Evolutionary conservation across 352 stramenopile species (phyloP).

Genomic region (Phytophthora parvispora): DNA sequence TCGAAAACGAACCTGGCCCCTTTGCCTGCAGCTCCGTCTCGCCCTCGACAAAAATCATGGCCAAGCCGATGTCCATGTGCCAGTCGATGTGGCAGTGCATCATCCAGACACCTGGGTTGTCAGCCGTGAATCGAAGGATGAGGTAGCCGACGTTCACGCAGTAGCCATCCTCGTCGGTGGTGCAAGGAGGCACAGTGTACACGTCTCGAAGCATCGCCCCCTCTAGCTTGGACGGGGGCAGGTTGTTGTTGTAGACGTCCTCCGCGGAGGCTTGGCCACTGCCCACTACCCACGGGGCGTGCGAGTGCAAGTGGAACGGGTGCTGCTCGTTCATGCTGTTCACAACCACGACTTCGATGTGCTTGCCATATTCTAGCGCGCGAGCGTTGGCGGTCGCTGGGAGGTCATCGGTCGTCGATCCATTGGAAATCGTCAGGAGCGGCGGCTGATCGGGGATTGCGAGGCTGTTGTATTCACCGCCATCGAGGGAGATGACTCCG

Average conservation of each 20-base stretch:
- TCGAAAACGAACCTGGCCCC: constrained; percentile 23
- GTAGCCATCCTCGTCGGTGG: constrained; percentile 3
- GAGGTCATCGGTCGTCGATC: constrained; percentile 20
- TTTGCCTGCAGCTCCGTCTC: constrained; percentile 14
- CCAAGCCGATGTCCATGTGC: constrained; percentile 31
- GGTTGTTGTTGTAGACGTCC: constrained; percentile 8
- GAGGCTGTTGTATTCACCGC: constrained; percentile 23
- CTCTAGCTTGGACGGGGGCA: constrained; percentile 28
- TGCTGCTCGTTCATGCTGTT: constrained; percentile 41
- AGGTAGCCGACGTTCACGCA: constrained; percentile 31
- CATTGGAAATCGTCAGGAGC: constrained; percentile 32
- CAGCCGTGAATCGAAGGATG: constrained; percentile 30
- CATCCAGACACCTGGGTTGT: constrained; percentile 47
- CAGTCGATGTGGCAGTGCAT: constrained; percentile 52
- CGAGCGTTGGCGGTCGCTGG: constrained; percentile 18
- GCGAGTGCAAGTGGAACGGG: constrained; percentile 53
- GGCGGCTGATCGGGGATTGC: constrained; percentile 23
- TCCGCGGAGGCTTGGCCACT: constrained; percentile 27
- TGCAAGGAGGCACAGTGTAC: constrained; percentile 32
- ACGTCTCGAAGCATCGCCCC: constrained; percentile 38
- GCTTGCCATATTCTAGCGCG: constrained; percentile 11
- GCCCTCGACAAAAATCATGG: constrained; percentile 44
- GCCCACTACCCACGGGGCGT: constrained; percentile 45
- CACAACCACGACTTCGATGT: constrained; percentile 35
- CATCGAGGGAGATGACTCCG: too few relatives aligned